A percentile compares a stretch with the other conserved stretches of the same genome.
Evolutionary conservation across 2,329 filamentous ascomycete species (phyloP).

Genomic region (Alternaria atra): DNA sequence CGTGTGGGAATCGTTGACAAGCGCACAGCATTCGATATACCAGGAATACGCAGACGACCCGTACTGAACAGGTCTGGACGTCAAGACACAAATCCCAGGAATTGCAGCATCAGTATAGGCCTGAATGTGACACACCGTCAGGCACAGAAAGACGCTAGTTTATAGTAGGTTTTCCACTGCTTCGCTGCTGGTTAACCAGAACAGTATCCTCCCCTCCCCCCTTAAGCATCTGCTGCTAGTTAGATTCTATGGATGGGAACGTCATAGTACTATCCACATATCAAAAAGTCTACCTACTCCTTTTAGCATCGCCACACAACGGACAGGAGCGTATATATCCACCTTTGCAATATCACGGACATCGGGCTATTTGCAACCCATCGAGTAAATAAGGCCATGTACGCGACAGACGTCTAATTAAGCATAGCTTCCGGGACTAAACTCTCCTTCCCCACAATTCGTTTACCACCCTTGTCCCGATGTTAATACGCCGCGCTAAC

Average conservation of each 20-base stretch:
- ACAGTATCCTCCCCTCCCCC: too few species aligned
- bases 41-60: too few species aligned
- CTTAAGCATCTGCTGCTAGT: neutral
- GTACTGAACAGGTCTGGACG: too few species aligned
- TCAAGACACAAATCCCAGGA: too few species aligned
- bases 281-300: neutral
- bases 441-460: slow-evolving; percentile 26
- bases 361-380: slow-evolving; percentile 2
- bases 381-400: neutral
- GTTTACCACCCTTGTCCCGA: slow-evolving; percentile 16
- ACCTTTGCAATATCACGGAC: neutral
- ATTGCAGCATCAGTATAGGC: too few species aligned
- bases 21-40: too few species aligned
- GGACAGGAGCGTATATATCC: neutral
- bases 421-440: slow-evolving; percentile 18
- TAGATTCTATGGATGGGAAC: neutral
- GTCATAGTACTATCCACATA: neutral
- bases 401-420: slow-evolving; percentile 16
- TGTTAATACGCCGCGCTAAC: slow-evolving; percentile 16
- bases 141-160: too few species aligned
- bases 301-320: neutral
- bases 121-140: too few species aligned
- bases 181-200: too few species aligned
- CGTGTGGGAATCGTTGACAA: too few species aligned
- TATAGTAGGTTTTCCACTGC: too few species aligned